Percentiles rank a stretch among this genome's conserved stretches.
Conservation (phyloP, 2,329 filamentous ascomycete genomes). For the Colletotrichum sidae region DNA sequence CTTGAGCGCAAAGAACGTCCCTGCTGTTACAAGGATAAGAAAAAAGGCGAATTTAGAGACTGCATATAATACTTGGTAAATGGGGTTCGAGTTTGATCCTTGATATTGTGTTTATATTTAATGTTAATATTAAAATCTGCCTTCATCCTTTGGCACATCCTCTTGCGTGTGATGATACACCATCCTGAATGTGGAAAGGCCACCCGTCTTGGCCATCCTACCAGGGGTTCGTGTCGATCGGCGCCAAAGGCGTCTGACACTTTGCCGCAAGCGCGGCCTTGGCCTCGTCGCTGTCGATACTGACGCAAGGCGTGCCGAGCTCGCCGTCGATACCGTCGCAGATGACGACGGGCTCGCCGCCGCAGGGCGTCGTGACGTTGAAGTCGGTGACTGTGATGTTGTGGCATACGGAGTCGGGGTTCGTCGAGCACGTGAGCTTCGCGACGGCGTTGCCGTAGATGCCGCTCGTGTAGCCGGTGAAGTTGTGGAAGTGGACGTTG, state of each 20-base stretch:
- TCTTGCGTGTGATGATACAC: too few relatives aligned
- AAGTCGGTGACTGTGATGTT: slow-evolving; percentile 68
- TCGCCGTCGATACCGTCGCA: slow-evolving; percentile 60
- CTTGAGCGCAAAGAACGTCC: background rate
- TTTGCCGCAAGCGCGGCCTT: slow-evolving; percentile 26
- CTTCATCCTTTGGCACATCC: too few relatives aligned
- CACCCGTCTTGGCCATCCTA: background rate
- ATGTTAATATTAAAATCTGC: too few relatives aligned
- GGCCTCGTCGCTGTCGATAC: slow-evolving; percentile 27
- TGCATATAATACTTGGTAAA: too few relatives aligned
- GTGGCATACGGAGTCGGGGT: slow-evolving; percentile 63
- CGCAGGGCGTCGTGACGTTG: slow-evolving; percentile 63
- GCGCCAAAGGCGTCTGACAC: slow-evolving; percentile 28
- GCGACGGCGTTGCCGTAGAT: slow-evolving; percentile 66
- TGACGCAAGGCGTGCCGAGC: slow-evolving; percentile 47
- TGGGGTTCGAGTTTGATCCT: too few relatives aligned
- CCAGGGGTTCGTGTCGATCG: slow-evolving; percentile 26
- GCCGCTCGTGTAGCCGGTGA: slow-evolving; percentile 67
- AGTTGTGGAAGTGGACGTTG: slow-evolving; percentile 69
- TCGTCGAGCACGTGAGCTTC: slow-evolving; percentile 66
- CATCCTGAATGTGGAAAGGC: too few relatives aligned
- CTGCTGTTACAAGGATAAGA: too few relatives aligned
- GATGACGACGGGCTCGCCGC: slow-evolving; percentile 56
- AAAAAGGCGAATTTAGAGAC: too few relatives aligned
- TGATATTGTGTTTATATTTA: too few relatives aligned